Percentiles rank a stretch among this genome's conserved stretches.
Conservation (phyloP, 148 eudicot genomes). For the Rhododendron williamsianum region DNA sequence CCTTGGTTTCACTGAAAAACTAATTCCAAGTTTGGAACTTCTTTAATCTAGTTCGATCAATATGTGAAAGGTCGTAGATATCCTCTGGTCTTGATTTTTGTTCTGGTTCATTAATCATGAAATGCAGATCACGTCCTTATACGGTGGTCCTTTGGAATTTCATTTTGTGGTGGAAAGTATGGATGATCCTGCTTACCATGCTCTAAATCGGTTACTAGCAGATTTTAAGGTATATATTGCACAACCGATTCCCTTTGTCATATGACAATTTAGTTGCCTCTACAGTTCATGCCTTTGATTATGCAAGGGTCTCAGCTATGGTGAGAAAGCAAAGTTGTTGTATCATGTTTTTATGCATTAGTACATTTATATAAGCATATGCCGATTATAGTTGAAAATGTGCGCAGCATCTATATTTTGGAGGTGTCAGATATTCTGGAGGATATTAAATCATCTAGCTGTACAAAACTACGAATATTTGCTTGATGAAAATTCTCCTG, state of each 20-base stretch:
- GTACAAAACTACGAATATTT: not conserved
- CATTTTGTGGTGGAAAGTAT: conserved; percentile 82
- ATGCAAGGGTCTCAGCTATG: not conserved
- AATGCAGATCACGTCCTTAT: conserved; percentile 77
- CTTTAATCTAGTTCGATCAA: not conserved
- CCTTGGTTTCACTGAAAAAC: not conserved
- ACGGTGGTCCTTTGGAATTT: conserved; percentile 84
- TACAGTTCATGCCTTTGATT: not conserved
- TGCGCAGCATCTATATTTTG: not conserved
- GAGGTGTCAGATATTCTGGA: not conserved
- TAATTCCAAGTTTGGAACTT: not conserved
- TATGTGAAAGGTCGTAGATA: not conserved
- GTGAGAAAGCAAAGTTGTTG: not conserved
- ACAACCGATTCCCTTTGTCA: not conserved
- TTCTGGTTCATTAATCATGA: conserved; percentile 8
- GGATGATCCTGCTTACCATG: conserved; percentile 85
- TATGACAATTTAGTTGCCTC: conserved; percentile 2
- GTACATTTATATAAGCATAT: not conserved
- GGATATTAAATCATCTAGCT: not conserved
- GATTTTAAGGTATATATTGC: conserved; percentile 54
- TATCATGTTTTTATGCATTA: not conserved
- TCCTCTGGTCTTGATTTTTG: not conserved
- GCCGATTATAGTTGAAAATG: not conserved
- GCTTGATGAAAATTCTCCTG: not conserved
- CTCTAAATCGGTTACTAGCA: conserved; percentile 53